These are phyloP conservation scores for Fraxinus latifolia DNA, from an alignment of 305 asterid genomes.

Conservation along the genomic window DNA sequence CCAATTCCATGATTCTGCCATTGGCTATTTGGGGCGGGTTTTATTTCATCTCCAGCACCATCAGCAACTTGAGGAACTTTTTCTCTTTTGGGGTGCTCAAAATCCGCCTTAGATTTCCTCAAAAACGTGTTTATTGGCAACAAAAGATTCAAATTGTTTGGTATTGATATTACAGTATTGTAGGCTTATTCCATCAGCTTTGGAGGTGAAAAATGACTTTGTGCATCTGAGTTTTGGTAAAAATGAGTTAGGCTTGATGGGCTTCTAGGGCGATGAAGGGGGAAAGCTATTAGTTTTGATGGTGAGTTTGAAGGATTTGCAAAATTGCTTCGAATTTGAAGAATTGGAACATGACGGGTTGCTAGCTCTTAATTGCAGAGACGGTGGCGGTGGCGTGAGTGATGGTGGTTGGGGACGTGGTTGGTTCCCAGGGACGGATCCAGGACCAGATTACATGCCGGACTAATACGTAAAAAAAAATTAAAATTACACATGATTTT, in stretches of 20 bases:
- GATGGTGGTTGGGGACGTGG: too few relatives aligned
- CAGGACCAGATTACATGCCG: too few relatives aligned
- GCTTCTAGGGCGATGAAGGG: constrained; percentile 32
- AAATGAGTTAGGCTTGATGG: constrained; percentile 45
- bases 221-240: constrained; percentile 79
- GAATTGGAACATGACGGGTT: too few relatives aligned
- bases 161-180: not conserved
- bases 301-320: constrained; percentile 1
- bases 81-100: constrained; percentile 17
- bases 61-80: constrained; percentile 24
- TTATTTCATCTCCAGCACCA: constrained; percentile 33
- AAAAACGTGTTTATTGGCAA: constrained; percentile 46
- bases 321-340: too few relatives aligned
- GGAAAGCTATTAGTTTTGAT: not conserved
- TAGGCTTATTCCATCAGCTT: constrained; percentile 61
- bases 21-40: constrained; percentile 24
- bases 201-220: constrained; percentile 75
- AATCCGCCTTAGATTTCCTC: constrained; percentile 40
- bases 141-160: constrained; percentile 37
- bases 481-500: too few relatives aligned
- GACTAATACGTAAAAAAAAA: too few relatives aligned
- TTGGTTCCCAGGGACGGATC: too few relatives aligned
- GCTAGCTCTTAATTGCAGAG: too few relatives aligned
- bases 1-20: constrained; percentile 21
- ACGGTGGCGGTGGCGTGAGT: too few relatives aligned